These are phyloP conservation scores for Exophiala sp. DNA, from an alignment of 2,329 filamentous ascomycete species.

Conservation along the genomic window DNA sequence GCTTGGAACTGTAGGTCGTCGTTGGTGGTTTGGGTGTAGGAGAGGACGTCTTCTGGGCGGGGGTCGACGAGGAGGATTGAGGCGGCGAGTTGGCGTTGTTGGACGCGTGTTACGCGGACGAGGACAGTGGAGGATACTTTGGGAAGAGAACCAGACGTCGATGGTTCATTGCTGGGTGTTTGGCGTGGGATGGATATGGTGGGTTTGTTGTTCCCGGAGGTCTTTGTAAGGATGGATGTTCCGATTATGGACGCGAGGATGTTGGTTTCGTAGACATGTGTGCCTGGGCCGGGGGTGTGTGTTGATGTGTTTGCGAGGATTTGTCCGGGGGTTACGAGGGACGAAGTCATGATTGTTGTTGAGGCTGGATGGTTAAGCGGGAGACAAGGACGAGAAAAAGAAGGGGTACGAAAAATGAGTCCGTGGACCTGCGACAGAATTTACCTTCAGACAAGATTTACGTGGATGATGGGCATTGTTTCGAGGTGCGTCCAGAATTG, in stretches of 20 bases:
- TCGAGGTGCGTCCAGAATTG: neutral
- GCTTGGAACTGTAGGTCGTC: conserved; percentile 73
- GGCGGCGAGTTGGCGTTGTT: conserved; percentile 78
- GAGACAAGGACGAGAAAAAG: neutral
- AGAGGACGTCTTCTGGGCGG: conserved; percentile 28
- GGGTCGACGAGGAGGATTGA: conserved; percentile 76
- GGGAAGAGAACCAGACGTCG: conserved; percentile 47
- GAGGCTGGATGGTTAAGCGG: neutral
- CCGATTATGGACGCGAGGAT: conserved; percentile 83
- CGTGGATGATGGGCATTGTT: neutral
- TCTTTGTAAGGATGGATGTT: conserved; percentile 54
- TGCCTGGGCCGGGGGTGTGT: conserved; percentile 74
- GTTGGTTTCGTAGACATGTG: conserved; percentile 71
- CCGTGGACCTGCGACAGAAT: too few species aligned
- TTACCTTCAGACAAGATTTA: neutral
- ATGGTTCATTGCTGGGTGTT: conserved; percentile 50
- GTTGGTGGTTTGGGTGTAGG: conserved; percentile 41
- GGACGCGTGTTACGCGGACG: conserved; percentile 79
- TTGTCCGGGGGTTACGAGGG: conserved; percentile 62
- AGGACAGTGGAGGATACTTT: conserved; percentile 77
- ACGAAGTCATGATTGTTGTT: conserved; percentile 5
- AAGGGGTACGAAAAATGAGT: neutral
- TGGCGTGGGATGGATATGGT: conserved; percentile 32
- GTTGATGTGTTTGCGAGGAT: conserved; percentile 65
- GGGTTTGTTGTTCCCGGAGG: conserved; percentile 34